Percentiles rank a stretch among this genome's conserved stretches.
Conservation (phyloP, 352 stramenopile genomes). For the Phytophthora fragariaefolia region DNA sequence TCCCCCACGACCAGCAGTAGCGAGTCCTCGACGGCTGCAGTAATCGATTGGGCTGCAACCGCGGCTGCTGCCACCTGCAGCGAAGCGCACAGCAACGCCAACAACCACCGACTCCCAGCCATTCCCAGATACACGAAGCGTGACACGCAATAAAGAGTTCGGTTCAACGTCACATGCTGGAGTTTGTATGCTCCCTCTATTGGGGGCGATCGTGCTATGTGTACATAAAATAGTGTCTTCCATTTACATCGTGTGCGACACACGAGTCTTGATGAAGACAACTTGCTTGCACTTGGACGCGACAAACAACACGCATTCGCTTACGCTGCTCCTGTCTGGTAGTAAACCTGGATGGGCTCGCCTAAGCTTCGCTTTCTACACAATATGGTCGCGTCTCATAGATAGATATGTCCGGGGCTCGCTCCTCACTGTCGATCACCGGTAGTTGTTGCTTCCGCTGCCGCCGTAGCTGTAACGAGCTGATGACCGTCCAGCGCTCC, state of each 20-base stretch:
- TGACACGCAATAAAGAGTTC: conserved; percentile 2
- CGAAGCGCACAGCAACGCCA: conserved; percentile 22
- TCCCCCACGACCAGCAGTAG: conserved; percentile 63
- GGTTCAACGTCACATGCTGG: conserved; percentile 2
- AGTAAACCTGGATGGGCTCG: conserved; percentile 1
- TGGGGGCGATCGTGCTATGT: not conserved
- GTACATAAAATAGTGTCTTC: conserved; percentile 1
- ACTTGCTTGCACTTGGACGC: conserved; percentile 15
- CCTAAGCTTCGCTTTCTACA: conserved; percentile 39
- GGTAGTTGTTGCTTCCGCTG: conserved; percentile 31
- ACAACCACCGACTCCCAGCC: conserved; percentile 2
- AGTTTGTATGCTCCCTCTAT: conserved; percentile 14
- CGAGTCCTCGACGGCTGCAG: conserved; percentile 20
- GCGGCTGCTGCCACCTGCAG: not conserved
- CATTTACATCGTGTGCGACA: conserved; percentile 13
- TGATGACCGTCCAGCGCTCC: conserved; percentile 52
- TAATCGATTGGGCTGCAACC: not conserved
- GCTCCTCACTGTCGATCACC: conserved; percentile 26
- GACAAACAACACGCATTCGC: conserved; percentile 32
- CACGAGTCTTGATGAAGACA: not conserved
- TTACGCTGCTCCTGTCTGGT: conserved; percentile 26
- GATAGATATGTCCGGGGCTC: conserved; percentile 32
- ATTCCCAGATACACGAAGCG: conserved; percentile 1
- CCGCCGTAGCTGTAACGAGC: conserved; percentile 41
- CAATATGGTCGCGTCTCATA: conserved; percentile 46